phyloP scores from a whole-genome alignment of 192 early-diverging fungal species.

The Gamsiella multidivaricata region DNA sequence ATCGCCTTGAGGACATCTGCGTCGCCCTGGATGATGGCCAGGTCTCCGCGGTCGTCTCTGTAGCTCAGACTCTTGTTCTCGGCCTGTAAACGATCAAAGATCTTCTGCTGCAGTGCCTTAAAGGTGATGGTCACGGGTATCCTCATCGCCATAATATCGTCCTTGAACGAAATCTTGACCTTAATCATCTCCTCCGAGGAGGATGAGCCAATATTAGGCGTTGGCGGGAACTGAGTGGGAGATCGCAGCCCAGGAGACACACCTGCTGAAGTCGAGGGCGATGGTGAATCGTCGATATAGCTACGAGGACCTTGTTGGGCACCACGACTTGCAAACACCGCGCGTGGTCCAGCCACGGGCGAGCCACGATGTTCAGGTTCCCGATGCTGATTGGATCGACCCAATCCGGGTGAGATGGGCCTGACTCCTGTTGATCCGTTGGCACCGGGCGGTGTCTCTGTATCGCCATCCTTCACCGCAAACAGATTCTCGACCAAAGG shows the following conservation, averaged over 20 bases:
- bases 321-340: too few relatives aligned
- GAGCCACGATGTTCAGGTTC: conserved; percentile 29
- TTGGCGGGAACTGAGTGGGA: conserved; percentile 2
- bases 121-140: conserved; percentile 68
- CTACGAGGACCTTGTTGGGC: conserved; percentile 4
- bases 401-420: conserved; percentile 3
- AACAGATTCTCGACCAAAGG: conserved; percentile 63
- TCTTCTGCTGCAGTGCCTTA: conserved; percentile 65
- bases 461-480: conserved; percentile 67
- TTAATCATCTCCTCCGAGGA: conserved; percentile 61
- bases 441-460: conserved; percentile 64
- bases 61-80: conserved; percentile 24
- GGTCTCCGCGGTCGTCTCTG: conserved; percentile 37
- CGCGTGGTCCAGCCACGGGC: not conserved
- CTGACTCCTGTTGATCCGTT: conserved; percentile 11
- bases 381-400: conserved; percentile 7
- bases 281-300: conserved; percentile 25
- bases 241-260: conserved; percentile 33
- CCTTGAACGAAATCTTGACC: conserved; percentile 75
- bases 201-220: not conserved
- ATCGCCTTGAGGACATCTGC: conserved; percentile 38
- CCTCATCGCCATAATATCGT: conserved; percentile 80
- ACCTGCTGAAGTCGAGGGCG: not conserved
- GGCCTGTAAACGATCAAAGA: conserved; percentile 65
- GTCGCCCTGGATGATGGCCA: conserved; percentile 25